phyloP scores from a whole-genome alignment of 352 stramenopile species.

The Phytophthora agathidicida region DNA sequence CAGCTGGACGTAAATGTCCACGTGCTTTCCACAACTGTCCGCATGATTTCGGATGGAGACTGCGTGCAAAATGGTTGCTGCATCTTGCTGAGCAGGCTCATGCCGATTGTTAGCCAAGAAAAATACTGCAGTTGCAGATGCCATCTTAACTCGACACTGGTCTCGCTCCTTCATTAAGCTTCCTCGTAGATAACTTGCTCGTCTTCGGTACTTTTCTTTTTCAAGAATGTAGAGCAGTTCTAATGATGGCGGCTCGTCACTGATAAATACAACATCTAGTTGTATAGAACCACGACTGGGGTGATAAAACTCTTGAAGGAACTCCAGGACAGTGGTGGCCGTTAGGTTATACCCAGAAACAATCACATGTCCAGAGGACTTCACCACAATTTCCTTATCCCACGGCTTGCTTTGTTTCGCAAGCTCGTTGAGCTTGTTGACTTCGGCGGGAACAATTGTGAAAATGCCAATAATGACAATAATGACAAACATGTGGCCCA shows the following conservation, averaged over 20 bases:
- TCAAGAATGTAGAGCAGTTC: constrained; percentile 44
- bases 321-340: constrained; percentile 51
- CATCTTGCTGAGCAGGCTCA: constrained; percentile 48
- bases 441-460: constrained; percentile 64
- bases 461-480: constrained; percentile 72
- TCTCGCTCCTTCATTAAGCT: constrained; percentile 54
- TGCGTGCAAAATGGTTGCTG: constrained; percentile 58
- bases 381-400: constrained; percentile 60
- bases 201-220: constrained; percentile 52
- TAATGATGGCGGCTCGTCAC: constrained; percentile 43
- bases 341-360: constrained; percentile 58
- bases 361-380: constrained; percentile 64
- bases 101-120: constrained; percentile 57
- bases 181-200: constrained; percentile 58
- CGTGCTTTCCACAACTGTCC: constrained; percentile 47
- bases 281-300: constrained; percentile 58
- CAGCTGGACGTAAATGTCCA: constrained; percentile 68
- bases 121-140: constrained; percentile 60
- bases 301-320: constrained; percentile 81
- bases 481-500: constrained; percentile 76
- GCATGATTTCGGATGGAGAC: constrained; percentile 66
- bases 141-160: constrained; percentile 53
- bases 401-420: constrained; percentile 63
- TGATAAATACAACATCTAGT: constrained; percentile 73
- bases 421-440: constrained; percentile 65